Evolutionary conservation across 2,329 filamentous ascomycete genomes (phyloP), one percentile per base, ranked within the genome.

Genomic region (Aquanectria penicillioides): DNA sequence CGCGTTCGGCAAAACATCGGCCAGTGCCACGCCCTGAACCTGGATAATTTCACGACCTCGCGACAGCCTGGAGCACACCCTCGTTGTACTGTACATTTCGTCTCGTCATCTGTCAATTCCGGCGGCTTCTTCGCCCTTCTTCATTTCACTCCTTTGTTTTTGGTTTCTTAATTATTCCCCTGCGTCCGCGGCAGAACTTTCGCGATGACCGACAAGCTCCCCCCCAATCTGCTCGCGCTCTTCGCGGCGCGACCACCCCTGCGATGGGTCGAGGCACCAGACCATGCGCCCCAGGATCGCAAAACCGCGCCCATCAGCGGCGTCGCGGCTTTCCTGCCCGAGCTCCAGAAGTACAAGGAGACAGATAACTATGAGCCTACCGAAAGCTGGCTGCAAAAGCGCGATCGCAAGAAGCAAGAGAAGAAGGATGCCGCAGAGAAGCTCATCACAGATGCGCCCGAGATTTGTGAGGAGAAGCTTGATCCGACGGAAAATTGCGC

Each of bases 171-270:
- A n/a, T 46, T 51, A 40, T 22, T 54, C 49, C 52, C 13, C 17
- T 25, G 20, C 36, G 25, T 34, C 38, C 59, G 40, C 33, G 50
- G 18, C 25, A 20, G 64, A 57, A 47, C 62, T 52, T 70, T 81
- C 69, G 40, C 50, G 62, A 99, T 98, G 95, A 98, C 95, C 47
- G 94, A 97, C 84, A 95, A 96, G 79, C 90, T 99, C 17, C 94
- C 95, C 57, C 92, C 91, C 54, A 94, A 97, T 75, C 86, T 98
- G 59, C 85, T 98, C 70, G 91, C 92, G 78, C 92, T 98, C 68
- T 99, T 99, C 81, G 92, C 94, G 79, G 92, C 95, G 74, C 92
- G 95, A 59, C 95, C 95, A 69, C 91, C 94, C 59, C 81, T 98
- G 74, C 91, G 93, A 77, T 98, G 92, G 85, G 88, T 97, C 60